Conservation (phyloP, 2,329 filamentous ascomycete genomes). For the Trichophyton schoenleinii region DNA sequence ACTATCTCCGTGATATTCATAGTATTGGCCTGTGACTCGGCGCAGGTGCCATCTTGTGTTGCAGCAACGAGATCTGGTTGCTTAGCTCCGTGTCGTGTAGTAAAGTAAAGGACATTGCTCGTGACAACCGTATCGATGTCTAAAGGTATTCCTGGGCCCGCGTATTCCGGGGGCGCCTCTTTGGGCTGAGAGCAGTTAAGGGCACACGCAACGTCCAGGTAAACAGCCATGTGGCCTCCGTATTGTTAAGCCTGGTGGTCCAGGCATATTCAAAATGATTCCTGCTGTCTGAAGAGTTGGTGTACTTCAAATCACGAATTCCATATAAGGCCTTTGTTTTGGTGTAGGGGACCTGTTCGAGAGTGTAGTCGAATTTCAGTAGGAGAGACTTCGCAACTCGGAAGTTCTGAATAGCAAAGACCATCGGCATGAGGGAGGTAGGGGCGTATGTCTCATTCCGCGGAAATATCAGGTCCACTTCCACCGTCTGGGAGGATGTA, state of each 20-base stretch:
- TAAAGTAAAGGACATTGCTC: not conserved
- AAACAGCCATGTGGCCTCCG: not conserved
- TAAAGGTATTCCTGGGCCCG: not conserved
- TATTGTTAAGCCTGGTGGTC: not conserved
- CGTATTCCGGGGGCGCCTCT: not conserved
- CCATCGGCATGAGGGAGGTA: not conserved
- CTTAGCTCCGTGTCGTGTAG: not conserved
- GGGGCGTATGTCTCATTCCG: conserved; percentile 7
- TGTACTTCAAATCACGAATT: not conserved
- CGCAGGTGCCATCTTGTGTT: not conserved
- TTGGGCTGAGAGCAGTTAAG: not conserved
- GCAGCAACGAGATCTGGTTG: not conserved
- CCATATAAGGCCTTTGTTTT: not conserved
- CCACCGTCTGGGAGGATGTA: conserved; percentile 3
- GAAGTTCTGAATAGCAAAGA: conserved; percentile 8
- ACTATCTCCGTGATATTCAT: not conserved
- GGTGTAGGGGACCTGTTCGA: not conserved
- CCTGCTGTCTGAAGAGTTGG: not conserved
- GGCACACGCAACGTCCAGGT: not conserved
- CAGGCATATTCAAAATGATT: not conserved
- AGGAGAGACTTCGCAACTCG: not conserved
- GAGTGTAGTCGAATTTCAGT: not conserved
- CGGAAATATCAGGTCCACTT: conserved; percentile 8
- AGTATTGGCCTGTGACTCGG: not conserved
- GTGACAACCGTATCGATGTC: not conserved